Evolutionary conservation across 2,329 filamentous ascomycete genomes (phyloP).

Genomic region (Tolypocladium sp.): DNA sequence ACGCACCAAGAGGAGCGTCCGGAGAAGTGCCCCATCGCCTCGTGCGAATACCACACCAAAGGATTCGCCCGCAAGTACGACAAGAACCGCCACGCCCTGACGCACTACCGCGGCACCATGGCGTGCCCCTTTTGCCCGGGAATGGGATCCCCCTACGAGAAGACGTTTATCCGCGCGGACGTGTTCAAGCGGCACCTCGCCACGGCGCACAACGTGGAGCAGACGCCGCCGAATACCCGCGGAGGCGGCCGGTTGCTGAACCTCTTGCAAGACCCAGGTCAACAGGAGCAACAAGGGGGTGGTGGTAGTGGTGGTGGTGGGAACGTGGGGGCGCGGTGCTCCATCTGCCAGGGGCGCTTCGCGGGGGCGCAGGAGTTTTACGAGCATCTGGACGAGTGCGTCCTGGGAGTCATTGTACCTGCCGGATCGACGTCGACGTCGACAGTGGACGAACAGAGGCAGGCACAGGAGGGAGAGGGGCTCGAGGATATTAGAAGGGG

Average conservation of each 20-base stretch:
- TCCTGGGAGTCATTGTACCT: conserved; percentile 49
- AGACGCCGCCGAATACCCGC: conserved; percentile 82
- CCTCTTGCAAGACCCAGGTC: neutral
- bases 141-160: conserved; percentile 77
- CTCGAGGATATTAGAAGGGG: neutral
- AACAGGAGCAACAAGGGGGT: neutral
- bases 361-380: conserved; percentile 91
- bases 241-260: conserved; percentile 7
- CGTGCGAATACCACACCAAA: conserved; percentile 88
- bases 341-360: conserved; percentile 75
- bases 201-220: conserved; percentile 87
- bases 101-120: conserved; percentile 97
- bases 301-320: neutral
- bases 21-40: conserved; percentile 90
- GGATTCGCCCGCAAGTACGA: conserved; percentile 96
- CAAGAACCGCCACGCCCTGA: conserved; percentile 92
- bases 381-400: conserved; percentile 74
- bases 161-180: conserved; percentile 92
- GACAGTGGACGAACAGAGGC: neutral
- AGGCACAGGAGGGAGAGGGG: neutral
- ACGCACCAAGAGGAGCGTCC: conserved; percentile 91
- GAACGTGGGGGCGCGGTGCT: conserved; percentile 69
- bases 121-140: conserved; percentile 94
- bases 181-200: conserved; percentile 96
- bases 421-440: neutral